These are phyloP conservation scores for Fusarium sacchari DNA, from an alignment of 2,329 filamentous ascomycete species.

Conservation along the genomic window DNA sequence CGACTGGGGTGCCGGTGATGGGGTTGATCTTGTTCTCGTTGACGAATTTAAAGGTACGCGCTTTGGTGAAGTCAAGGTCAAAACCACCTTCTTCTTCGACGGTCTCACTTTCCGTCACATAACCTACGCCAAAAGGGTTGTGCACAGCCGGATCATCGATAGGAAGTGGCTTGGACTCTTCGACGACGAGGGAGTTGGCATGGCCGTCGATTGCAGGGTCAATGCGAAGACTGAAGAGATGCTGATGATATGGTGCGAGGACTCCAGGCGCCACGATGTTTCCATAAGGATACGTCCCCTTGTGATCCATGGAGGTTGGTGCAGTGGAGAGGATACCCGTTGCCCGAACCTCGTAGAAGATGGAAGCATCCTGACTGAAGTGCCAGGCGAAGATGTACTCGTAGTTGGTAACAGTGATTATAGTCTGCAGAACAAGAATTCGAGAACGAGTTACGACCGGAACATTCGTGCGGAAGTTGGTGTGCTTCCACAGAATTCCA, in stretches of 20 bases:
- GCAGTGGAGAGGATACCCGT: conserved; percentile 57
- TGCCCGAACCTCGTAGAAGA: conserved; percentile 48
- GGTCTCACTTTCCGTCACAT: conserved; percentile 53
- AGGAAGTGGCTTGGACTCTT: conserved; percentile 56
- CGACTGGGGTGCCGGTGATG: conserved; percentile 55
- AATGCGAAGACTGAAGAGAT: conserved; percentile 73
- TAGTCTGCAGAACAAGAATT: conserved; percentile 68
- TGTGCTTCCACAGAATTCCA: conserved; percentile 71
- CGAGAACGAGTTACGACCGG: conserved; percentile 65
- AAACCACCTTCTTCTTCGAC: conserved; percentile 57
- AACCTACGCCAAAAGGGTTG: conserved; percentile 65
- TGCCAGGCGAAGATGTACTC: conserved; percentile 60
- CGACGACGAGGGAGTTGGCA: conserved; percentile 60
- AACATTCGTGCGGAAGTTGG: conserved; percentile 66
- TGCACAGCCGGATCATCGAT: conserved; percentile 50
- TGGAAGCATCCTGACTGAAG: conserved; percentile 63
- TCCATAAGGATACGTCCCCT: conserved; percentile 61
- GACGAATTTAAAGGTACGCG: conserved; percentile 60
- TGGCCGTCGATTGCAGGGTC: conserved; percentile 72
- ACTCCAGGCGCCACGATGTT: conserved; percentile 71
- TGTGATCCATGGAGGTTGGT: conserved; percentile 63
- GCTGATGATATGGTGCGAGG: conserved; percentile 74
- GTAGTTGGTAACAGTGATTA: conserved; percentile 72
- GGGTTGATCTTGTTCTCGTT: conserved; percentile 56
- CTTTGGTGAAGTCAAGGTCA: conserved; percentile 60